Conservation (phyloP, 208 protist species). For the Tetramitus jugosus region DNA sequence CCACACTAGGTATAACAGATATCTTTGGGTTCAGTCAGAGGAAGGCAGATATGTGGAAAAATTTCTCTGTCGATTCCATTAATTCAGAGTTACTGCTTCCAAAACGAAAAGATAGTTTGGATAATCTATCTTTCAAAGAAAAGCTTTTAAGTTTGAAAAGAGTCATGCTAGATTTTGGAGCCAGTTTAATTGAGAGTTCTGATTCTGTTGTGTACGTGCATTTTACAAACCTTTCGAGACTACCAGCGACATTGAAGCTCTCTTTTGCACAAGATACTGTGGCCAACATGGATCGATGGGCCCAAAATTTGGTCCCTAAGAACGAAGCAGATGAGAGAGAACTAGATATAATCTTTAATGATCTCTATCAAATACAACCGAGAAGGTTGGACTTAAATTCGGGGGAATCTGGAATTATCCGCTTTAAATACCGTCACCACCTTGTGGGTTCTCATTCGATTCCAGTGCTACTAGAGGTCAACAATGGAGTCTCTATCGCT, state of each 20-base stretch:
- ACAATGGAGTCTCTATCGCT: neutral
- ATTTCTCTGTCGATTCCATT: constrained; percentile 1
- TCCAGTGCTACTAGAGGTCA: neutral
- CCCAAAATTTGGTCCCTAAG: neutral
- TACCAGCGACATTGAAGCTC: neutral
- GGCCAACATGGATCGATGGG: neutral
- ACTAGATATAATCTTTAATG: neutral
- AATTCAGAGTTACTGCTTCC: neutral
- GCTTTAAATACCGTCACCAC: neutral
- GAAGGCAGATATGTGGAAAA: neutral
- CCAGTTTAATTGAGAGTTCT: neutral
- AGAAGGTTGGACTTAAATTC: neutral
- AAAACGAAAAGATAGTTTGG: no score
- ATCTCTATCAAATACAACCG: constrained; percentile 5
- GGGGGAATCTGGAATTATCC: neutral
- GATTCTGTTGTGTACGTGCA: neutral
- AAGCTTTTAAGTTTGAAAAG: no score
- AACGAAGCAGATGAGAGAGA: neutral
- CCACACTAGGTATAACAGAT: neutral
- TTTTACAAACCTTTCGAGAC: neutral
- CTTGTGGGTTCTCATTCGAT: neutral
- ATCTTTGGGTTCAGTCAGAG: neutral
- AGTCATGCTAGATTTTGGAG: constrained; percentile 5
- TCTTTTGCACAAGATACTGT: neutral
- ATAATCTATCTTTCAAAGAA: no score